phyloP scores from a whole-genome alignment of 805 yeast species.

The Aciculoconidium aculeatum region DNA sequence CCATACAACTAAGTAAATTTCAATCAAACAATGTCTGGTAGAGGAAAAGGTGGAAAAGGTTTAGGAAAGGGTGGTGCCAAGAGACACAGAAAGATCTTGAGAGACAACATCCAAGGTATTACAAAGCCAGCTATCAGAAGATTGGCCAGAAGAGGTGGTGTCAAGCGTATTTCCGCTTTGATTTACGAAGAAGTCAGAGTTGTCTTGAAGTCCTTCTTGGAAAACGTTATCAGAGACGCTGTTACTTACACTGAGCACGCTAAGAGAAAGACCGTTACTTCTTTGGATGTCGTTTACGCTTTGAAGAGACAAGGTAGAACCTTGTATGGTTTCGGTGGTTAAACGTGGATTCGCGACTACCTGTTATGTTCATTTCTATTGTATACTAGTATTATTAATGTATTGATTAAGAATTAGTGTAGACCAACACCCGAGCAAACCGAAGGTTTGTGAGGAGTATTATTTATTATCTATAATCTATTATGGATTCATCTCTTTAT shows the following conservation, averaged over 20 bases:
- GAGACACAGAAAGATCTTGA: slow-evolving; percentile 98
- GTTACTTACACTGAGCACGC: slow-evolving; percentile 99
- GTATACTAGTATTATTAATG: slow-evolving; percentile 9
- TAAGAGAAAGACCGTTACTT: slow-evolving; percentile 99
- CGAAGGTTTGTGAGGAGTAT: too few relatives aligned
- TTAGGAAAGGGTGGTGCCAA: slow-evolving; percentile 99
- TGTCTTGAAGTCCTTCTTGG: slow-evolving; percentile 92
- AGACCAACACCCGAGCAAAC: too few relatives aligned
- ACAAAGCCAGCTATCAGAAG: slow-evolving; percentile 99
- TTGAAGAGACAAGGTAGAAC: slow-evolving; percentile 99
- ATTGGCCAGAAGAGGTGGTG: slow-evolving; percentile 99
- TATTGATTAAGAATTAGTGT: slow-evolving; percentile 3
- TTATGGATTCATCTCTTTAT: too few relatives aligned
- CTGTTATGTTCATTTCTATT: slow-evolving; percentile 4
- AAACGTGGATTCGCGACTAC: slow-evolving; percentile 29
- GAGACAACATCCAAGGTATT: slow-evolving; percentile 99
- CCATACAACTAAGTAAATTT: slow-evolving; percentile 8
- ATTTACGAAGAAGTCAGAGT: slow-evolving; percentile 99
- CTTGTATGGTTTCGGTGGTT: slow-evolving; percentile 99
- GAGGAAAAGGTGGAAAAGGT: slow-evolving; percentile 99
- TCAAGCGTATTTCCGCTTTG: slow-evolving; percentile 98
- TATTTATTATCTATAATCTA: too few relatives aligned
- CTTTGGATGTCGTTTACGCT: slow-evolving; percentile 97
- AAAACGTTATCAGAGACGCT: slow-evolving; percentile 97
- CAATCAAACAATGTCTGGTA: slow-evolving; percentile 73